phyloP scores from a whole-genome alignment of 2,329 filamentous ascomycete species.

The Colletotrichum lentis region DNA sequence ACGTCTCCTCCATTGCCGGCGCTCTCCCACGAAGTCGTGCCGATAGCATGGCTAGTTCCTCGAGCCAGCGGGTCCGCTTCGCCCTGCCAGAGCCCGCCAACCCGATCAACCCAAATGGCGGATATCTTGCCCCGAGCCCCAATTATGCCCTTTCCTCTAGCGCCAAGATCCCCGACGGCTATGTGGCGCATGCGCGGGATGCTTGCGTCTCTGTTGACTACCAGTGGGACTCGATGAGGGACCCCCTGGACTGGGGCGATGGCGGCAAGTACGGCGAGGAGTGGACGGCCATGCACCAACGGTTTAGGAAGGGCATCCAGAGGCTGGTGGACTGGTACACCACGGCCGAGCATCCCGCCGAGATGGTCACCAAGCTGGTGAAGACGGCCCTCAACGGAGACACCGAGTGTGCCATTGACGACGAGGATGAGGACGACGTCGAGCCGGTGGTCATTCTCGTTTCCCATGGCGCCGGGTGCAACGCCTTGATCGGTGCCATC shows the following conservation, averaged over 20 bases:
- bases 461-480: constrained; percentile 95
- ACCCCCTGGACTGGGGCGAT: constrained; percentile 81
- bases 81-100: constrained; percentile 30
- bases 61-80: constrained; percentile 35
- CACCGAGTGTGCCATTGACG: constrained; percentile 45
- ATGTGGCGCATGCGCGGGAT: constrained; percentile 89
- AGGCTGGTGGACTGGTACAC: constrained; percentile 85
- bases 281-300: constrained; percentile 93
- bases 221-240: constrained; percentile 92
- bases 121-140: constrained; percentile 80
- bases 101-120: constrained; percentile 46
- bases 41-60: constrained; percentile 41
- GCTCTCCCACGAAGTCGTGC: constrained; percentile 46
- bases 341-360: constrained; percentile 60
- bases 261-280: constrained; percentile 91
- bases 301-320: constrained; percentile 82
- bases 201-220: constrained; percentile 88
- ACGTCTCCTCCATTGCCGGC: constrained; percentile 46
- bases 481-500: constrained; percentile 90
- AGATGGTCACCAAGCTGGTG: constrained; percentile 58
- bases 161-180: constrained; percentile 84
- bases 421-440: constrained; percentile 68
- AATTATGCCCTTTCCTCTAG: constrained; percentile 83
- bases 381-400: constrained; percentile 47
- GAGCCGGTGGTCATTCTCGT: constrained; percentile 87